Evolutionary conservation across 1,284 basidiomycete species (phyloP).

Genomic region (Porodaedalea pini): DNA sequence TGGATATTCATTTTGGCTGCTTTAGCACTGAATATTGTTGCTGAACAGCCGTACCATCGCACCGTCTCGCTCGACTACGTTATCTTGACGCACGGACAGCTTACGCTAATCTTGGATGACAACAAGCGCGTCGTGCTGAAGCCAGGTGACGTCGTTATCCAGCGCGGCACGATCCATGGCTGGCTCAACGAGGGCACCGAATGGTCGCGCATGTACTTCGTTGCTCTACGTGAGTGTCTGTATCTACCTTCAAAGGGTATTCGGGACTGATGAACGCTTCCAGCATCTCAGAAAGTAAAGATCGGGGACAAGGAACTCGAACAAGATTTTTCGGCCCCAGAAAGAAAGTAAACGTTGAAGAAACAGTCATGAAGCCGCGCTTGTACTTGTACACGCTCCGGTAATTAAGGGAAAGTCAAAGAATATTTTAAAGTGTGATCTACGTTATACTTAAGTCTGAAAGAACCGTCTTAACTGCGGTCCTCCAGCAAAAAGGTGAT

Average conservation of each 20-base stretch:
- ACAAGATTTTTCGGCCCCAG: constrained; percentile 5
- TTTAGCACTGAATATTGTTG: too few relatives aligned
- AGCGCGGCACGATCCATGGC: constrained; percentile 20
- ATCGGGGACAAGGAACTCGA: constrained; percentile 16
- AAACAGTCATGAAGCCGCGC: too few relatives aligned
- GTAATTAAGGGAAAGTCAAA: too few relatives aligned
- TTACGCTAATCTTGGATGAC: constrained; percentile 18
- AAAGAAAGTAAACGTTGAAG: too few relatives aligned
- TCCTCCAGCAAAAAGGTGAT: too few relatives aligned
- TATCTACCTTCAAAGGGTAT: constrained; percentile 2
- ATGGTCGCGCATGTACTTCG: constrained; percentile 19
- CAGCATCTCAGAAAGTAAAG: constrained; percentile 18
- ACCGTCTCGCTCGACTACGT: constrained; percentile 21
- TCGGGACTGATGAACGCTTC: background rate
- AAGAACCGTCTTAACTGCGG: too few relatives aligned
- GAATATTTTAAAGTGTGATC: too few relatives aligned
- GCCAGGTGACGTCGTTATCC: constrained; percentile 18
- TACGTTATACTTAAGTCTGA: too few relatives aligned
- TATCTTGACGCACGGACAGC: constrained; percentile 14
- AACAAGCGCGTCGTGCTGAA: constrained; percentile 11
- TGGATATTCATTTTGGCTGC: background rate
- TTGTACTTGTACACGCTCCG: too few relatives aligned
- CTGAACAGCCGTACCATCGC: constrained; percentile 16
- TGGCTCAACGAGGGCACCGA: constrained; percentile 20
- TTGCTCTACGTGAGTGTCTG: constrained; percentile 20